Base-by-base conservation (phyloP, 805 yeast genomes). In the Maudiozyma turicensis region DNA sequence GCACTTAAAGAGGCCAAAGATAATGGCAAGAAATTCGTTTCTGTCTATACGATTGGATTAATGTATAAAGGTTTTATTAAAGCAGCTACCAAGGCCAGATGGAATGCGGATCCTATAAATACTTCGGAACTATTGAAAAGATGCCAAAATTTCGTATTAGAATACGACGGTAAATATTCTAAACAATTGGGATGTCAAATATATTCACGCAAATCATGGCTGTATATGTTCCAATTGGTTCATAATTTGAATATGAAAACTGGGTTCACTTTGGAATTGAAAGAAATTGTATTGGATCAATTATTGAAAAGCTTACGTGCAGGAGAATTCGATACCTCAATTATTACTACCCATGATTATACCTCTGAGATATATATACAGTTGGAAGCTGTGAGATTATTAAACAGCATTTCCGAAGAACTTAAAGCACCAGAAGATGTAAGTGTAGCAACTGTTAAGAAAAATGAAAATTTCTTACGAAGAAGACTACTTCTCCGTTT, bases 401-500 rank as follows among this genome's bases (percentile, higher is more conserved):
- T 63, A 3, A 55, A 54, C 5, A 42, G 40, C 2, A 48, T 61
- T n/a, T 45, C 55, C 5, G 53, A 50, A 8, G 33, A 44, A 35
- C 43, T 51, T 43, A 53, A 52, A 37, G 29, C 56, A 2, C 43
- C 54, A 1, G 50, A 50, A 2, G 39, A 48, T 13, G 50, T 50
- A 8, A 31, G 40, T 8, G 32, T 45, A 8, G 20, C 34, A 1
- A 40, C 43, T 14, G 50, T 30, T 13, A 6, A 50, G 28, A 53
- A 54, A 41, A 50, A 55, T 40, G 50, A 52, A 2, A 46, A 48
- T 5, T 63, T 64, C 47, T 46, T 55, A 33, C 49, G 52, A 28
- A 52, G 65, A 45, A 52, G 68, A 43, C 54, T 52, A 11, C 42
- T 61, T n/a, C 40, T 60, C 28, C 53, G 64, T 43, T 50, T 59